Evolutionary conservation across 1,284 basidiomycete species (phyloP).

Genomic region (Trichosporon sp.): DNA sequence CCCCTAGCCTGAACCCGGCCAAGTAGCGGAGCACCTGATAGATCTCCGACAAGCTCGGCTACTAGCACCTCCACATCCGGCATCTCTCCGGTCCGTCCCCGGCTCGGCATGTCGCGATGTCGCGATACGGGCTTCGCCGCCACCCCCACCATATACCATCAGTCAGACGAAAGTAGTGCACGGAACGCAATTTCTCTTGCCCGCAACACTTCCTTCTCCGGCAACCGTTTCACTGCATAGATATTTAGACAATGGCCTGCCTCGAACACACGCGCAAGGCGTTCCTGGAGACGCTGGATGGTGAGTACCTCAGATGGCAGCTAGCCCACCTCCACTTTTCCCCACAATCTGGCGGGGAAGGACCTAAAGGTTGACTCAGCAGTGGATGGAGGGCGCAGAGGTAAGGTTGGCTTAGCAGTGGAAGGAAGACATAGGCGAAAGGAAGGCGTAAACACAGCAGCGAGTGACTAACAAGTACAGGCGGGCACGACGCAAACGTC

Average conservation of each 20-base stretch:
- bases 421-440: no score
- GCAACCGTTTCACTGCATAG: neutral
- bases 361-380: no score
- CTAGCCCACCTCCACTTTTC: no score
- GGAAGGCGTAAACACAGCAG: no score
- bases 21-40: neutral
- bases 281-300: neutral
- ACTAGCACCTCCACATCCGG: neutral
- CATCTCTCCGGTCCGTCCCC: no score
- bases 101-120: no score
- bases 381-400: no score
- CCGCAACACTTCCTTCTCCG: neutral
- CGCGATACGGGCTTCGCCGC: neutral
- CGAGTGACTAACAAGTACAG: neutral
- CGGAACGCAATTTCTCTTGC: no score
- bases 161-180: no score
- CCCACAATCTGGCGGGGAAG: no score
- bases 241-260: slow-evolving; percentile 10
- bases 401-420: no score
- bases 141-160: neutral
- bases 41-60: neutral
- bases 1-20: no score
- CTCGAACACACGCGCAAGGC: slow-evolving; percentile 11
- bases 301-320: neutral
- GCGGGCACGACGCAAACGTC: slow-evolving; percentile 11